These are phyloP conservation scores for Brassica juncea DNA, from an alignment of 345 rosid species.

Conservation along the genomic window DNA sequence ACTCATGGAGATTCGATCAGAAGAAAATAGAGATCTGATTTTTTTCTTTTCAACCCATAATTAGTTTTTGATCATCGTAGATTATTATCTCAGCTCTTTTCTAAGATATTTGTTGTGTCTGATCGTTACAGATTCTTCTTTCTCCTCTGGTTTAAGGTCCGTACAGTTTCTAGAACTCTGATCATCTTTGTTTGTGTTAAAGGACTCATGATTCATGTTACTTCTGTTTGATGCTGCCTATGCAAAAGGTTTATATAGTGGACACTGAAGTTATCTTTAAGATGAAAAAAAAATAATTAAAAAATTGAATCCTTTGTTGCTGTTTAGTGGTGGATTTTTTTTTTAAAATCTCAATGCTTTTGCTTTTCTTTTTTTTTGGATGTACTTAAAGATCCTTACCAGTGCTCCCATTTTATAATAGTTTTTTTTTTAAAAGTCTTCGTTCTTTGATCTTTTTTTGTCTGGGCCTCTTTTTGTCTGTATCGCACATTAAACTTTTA, in stretches of 20 bases:
- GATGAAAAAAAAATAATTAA: constrained; percentile 4
- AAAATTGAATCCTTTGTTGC: neutral
- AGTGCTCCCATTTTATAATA: neutral
- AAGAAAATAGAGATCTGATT: constrained; percentile 15
- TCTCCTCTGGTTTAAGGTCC: constrained; percentile 8
- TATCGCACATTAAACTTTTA: neutral
- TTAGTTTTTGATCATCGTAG: constrained; percentile 15
- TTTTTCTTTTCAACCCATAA: neutral
- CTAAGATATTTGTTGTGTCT: constrained; percentile 1
- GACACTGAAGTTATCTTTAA: constrained; percentile 17
- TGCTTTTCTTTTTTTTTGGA: neutral
- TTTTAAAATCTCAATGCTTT: neutral
- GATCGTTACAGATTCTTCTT: constrained; percentile 22
- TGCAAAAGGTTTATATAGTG: neutral
- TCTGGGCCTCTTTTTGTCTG: constrained; percentile 22
- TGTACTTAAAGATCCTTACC: constrained; percentile 12
- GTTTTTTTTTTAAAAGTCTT: neutral
- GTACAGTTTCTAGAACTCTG: constrained; percentile 11
- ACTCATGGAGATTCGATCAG: constrained; percentile 31
- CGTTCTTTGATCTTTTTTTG: constrained; percentile 17
- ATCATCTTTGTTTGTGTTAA: neutral
- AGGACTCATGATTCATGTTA: constrained; percentile 7
- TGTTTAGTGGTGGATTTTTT: constrained; percentile 19
- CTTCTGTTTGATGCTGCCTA: constrained; percentile 1
- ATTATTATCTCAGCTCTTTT: neutral